Percentiles rank a stretch among this genome's conserved stretches.
phyloP scores from a whole-genome alignment of 306 rosid genomes.

The Albizia julibrissin region DNA sequence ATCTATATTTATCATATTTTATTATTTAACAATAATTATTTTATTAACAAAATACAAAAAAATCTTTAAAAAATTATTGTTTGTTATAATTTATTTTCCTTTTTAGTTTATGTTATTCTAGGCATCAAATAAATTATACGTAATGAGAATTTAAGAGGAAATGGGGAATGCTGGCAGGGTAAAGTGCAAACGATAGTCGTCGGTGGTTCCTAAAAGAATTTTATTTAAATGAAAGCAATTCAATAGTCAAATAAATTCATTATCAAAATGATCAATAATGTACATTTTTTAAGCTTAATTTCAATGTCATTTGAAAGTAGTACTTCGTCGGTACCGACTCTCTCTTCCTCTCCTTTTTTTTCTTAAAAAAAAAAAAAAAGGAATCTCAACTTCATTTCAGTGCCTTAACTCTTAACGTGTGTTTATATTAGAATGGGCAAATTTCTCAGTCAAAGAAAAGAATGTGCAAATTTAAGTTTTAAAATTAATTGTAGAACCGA shows the following conservation, averaged over 20 bases:
- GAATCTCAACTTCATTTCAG: background rate
- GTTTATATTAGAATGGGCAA: background rate
- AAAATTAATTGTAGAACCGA: background rate
- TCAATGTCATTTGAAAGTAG: background rate
- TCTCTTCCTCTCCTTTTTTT: background rate
- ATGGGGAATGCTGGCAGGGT: background rate
- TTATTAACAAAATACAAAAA: background rate
- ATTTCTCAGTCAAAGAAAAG: background rate
- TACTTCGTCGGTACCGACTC: conserved; percentile 16
- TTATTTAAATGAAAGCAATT: background rate
- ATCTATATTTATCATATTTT: background rate
- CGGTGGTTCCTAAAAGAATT: background rate
- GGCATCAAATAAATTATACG: background rate
- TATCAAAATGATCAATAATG: background rate
- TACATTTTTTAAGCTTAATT: background rate
- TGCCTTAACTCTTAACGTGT: background rate
- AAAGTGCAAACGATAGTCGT: background rate
- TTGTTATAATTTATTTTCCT: background rate
- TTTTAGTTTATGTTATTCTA: no score
- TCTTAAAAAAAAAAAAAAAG: background rate
- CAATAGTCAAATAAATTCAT: background rate
- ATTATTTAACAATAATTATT: background rate
- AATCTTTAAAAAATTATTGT: background rate
- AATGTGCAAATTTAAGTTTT: background rate
- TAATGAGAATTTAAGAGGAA: no score